phyloP scores from a whole-genome alignment of 2,329 filamentous ascomycete species.

The Celoporthe dispersa region DNA sequence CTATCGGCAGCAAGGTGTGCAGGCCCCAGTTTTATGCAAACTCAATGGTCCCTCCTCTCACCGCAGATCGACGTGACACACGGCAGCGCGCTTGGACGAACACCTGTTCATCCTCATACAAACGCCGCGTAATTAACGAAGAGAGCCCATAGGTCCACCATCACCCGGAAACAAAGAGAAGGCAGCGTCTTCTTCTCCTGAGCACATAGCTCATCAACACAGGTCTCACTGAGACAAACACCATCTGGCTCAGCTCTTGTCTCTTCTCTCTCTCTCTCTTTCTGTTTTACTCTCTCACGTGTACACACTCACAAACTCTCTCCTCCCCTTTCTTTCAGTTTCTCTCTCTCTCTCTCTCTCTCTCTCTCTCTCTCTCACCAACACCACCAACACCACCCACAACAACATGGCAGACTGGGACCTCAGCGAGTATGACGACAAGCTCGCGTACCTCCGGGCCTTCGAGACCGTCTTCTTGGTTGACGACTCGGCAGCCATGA shows the following conservation, averaged over 20 bases:
- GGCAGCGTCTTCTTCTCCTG: no score
- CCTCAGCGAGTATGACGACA: constrained; percentile 25
- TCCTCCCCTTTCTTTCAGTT: neutral
- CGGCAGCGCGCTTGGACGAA: neutral
- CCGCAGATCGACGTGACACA: constrained; percentile 9
- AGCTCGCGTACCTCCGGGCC: constrained; percentile 66
- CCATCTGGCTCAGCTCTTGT: neutral
- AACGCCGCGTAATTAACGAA: neutral
- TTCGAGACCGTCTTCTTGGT: constrained; percentile 93
- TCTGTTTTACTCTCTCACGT: neutral
- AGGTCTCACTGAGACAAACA: neutral
- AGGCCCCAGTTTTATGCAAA: constrained; percentile 14
- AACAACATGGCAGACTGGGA: constrained; percentile 22
- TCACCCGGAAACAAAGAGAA: neutral
- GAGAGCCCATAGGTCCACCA: neutral
- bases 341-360: no score
- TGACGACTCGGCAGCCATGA: constrained; percentile 73
- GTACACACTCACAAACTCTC: neutral
- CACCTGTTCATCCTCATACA: constrained; percentile 6
- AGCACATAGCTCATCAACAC: neutral
- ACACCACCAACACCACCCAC: neutral
- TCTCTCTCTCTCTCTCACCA: neutral
- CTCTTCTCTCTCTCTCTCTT: neutral
- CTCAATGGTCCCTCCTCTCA: constrained; percentile 3
- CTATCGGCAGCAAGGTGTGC: constrained; percentile 5